Conservation (phyloP, 2,329 filamentous ascomycete species). For the Exophiala bonariae region DNA sequence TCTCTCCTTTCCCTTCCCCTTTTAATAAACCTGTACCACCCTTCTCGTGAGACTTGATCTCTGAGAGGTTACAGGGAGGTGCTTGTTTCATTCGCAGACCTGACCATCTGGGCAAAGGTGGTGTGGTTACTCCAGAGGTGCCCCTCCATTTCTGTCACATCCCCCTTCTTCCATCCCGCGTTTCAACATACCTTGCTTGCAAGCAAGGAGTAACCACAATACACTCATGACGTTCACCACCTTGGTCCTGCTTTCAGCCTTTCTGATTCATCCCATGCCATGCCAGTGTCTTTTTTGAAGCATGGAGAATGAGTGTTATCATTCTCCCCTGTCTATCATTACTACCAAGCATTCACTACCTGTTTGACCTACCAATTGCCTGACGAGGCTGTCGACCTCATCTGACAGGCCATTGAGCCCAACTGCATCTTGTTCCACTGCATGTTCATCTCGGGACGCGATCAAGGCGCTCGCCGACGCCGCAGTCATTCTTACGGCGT, state of each 20-base stretch:
- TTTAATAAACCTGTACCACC: conserved; percentile 9
- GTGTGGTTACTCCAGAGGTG: conserved; percentile 18
- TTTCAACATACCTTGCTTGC: conserved; percentile 7
- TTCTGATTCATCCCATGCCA: conserved; percentile 2
- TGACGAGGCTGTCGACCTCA: neutral
- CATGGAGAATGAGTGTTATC: conserved; percentile 13
- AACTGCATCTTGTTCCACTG: conserved; percentile 7
- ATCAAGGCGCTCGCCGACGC: conserved; percentile 24
- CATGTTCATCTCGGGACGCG: conserved; percentile 23
- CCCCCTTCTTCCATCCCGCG: conserved; percentile 1
- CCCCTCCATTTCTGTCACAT: conserved; percentile 21
- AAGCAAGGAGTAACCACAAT: conserved; percentile 14
- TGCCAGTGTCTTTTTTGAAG: conserved; percentile 1
- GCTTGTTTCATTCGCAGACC: no score
- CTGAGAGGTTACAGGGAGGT: conserved; percentile 1
- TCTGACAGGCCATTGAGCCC: conserved; percentile 3
- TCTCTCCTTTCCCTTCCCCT: conserved; percentile 6
- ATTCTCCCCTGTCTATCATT: conserved; percentile 9
- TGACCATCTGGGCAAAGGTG: no score
- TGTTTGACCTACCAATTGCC: neutral
- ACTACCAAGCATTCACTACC: conserved; percentile 8
- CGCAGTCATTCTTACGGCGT: conserved; percentile 23
- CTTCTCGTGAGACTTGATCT: conserved; percentile 14
- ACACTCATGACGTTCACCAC: conserved; percentile 6
- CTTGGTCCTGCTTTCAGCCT: neutral